Conservation (phyloP, 2,329 filamentous ascomycete species). For the Beauveria asiatica region DNA sequence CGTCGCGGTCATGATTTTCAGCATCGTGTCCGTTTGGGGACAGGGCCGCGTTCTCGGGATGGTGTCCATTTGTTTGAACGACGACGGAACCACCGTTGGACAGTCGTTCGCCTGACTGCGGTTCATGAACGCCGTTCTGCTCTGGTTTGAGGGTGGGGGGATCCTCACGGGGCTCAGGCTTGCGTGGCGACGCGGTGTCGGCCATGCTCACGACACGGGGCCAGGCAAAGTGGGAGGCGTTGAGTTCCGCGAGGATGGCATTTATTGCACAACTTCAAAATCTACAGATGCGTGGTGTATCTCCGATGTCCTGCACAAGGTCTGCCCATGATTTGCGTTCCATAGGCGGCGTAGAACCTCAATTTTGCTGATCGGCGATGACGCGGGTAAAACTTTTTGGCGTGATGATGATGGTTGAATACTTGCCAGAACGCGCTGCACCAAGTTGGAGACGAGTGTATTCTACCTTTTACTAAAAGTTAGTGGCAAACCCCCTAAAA, state of each 20-base stretch:
- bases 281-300: slow-evolving; percentile 43
- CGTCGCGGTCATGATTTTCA: slow-evolving; percentile 17
- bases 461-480: not conserved
- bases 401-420: slow-evolving; percentile 13
- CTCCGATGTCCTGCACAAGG: slow-evolving; percentile 35
- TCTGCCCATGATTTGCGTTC: slow-evolving; percentile 48
- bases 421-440: not conserved
- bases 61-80: slow-evolving; percentile 14
- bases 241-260: slow-evolving; percentile 48
- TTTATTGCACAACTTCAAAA: slow-evolving; percentile 45
- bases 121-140: slow-evolving; percentile 7
- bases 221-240: slow-evolving; percentile 37
- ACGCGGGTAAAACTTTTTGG: slow-evolving; percentile 37
- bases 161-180: slow-evolving; percentile 25
- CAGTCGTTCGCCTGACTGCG: not conserved
- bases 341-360: slow-evolving; percentile 36
- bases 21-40: slow-evolving; percentile 15
- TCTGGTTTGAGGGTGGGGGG: slow-evolving; percentile 19
- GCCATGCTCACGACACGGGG: slow-evolving; percentile 45
- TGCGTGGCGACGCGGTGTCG: slow-evolving; percentile 50
- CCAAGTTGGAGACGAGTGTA: not conserved
- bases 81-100: not conserved
- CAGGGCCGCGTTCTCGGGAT: slow-evolving; percentile 16
- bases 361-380: slow-evolving; percentile 23
- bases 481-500: slow-evolving; percentile 2